Evolutionary conservation across 2,329 filamentous ascomycete genomes (phyloP).

Genomic region (Fusarium liriodendri): DNA sequence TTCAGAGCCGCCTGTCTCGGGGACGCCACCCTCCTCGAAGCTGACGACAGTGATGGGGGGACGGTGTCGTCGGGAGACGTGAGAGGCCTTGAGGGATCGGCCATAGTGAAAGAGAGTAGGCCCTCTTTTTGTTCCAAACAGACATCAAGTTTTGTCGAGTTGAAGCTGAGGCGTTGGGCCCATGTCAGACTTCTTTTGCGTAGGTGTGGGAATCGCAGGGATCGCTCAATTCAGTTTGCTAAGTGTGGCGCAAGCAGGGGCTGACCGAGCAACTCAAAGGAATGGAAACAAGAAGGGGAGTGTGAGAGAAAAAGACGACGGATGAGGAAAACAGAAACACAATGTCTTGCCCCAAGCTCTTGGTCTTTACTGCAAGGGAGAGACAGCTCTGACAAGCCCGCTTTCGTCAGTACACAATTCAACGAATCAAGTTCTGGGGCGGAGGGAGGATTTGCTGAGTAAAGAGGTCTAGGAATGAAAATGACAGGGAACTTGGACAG

Average conservation of each 20-base stretch:
- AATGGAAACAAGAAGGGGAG: neutral
- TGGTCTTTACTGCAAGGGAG: neutral
- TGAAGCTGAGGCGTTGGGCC: constrained; percentile 10
- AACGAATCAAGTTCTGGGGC: neutral
- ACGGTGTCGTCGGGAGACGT: constrained; percentile 11
- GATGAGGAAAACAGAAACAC: neutral
- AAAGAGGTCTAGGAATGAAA: neutral
- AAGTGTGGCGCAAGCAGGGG: constrained; percentile 19
- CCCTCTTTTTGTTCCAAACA: neutral
- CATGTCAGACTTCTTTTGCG: constrained; percentile 15
- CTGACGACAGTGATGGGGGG: constrained; percentile 5
- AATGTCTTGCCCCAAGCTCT: neutral
- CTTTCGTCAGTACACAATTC: neutral
- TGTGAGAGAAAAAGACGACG: neutral
- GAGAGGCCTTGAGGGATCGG: constrained; percentile 27
- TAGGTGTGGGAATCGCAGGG: constrained; percentile 6
- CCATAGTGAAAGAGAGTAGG: constrained; percentile 19
- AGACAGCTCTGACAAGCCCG: neutral
- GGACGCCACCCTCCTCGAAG: constrained; percentile 8
- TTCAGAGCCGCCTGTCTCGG: constrained; percentile 25
- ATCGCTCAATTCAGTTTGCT: neutral
- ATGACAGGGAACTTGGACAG: constrained; percentile 12
- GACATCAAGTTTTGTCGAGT: constrained; percentile 3
- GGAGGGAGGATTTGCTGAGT: constrained; percentile 19
- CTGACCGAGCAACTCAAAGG: neutral